Percentiles rank a stretch among this genome's conserved stretches.
Evolutionary conservation across 176 grass and related monocot genomes (phyloP).

Genomic region (Rhipidocladum racemiflorum): DNA sequence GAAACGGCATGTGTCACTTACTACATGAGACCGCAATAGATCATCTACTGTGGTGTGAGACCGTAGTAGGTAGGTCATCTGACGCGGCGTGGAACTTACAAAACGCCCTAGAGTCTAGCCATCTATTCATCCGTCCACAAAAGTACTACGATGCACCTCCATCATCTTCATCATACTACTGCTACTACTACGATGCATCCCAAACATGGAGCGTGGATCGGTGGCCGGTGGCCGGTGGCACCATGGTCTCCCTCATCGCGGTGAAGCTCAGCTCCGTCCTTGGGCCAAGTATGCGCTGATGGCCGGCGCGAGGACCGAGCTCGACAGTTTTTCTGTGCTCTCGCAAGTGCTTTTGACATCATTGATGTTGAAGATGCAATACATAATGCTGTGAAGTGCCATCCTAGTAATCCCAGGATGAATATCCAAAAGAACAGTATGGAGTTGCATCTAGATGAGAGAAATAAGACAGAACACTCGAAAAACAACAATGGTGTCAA

Average conservation of each 20-base stretch:
- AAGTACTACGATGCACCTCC: too few relatives aligned
- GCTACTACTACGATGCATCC: neutral
- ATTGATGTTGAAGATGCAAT: conserved; percentile 19
- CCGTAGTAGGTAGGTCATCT: too few relatives aligned
- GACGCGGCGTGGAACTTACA: too few relatives aligned
- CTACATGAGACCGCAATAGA: too few relatives aligned
- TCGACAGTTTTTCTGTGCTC: conserved; percentile 13
- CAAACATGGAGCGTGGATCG: neutral
- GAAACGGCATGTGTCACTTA: too few relatives aligned
- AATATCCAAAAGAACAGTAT: conserved; percentile 16
- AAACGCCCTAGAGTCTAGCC: too few relatives aligned
- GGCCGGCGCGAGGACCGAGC: too few relatives aligned
- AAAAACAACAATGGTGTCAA: neutral
- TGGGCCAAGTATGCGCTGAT: too few relatives aligned
- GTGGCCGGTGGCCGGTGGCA: neutral
- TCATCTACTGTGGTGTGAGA: too few relatives aligned
- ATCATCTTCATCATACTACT: neutral
- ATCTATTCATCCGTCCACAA: too few relatives aligned
- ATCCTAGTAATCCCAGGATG: conserved; percentile 30
- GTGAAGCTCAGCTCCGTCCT: conserved; percentile 20
- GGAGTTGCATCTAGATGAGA: conserved; percentile 10
- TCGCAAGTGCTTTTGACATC: conserved; percentile 7
- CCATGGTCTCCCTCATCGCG: neutral
- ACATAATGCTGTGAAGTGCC: neutral
- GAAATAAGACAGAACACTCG: neutral